phyloP scores from a whole-genome alignment of 2,329 filamentous ascomycete species.

The Fusarium albidum region DNA sequence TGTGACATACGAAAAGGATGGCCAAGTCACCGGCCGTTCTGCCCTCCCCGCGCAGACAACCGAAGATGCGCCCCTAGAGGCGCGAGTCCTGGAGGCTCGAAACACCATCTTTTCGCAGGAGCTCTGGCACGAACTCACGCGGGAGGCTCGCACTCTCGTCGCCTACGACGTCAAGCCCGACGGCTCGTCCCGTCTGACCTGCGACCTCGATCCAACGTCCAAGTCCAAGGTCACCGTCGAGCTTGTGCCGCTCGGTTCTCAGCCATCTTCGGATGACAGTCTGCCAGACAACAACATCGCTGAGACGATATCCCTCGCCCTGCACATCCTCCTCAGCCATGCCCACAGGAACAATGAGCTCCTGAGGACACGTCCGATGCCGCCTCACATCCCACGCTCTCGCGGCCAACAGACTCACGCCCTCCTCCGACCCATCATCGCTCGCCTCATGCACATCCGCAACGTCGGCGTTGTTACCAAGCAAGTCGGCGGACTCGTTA shows the following conservation, averaged over 20 bases:
- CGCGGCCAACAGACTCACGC: conserved; percentile 54
- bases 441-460: conserved; percentile 55
- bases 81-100: conserved; percentile 76
- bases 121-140: conserved; percentile 86
- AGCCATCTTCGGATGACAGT: conserved; percentile 42
- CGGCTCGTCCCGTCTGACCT: conserved; percentile 61
- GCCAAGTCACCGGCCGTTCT: conserved; percentile 65
- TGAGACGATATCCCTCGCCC: conserved; percentile 69
- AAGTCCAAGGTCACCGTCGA: conserved; percentile 68
- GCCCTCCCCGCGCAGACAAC: conserved; percentile 59
- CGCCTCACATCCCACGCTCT: conserved; percentile 49
- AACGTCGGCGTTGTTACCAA: conserved; percentile 49
- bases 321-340: conserved; percentile 80
- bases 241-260: conserved; percentile 66
- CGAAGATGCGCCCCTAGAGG: conserved; percentile 65
- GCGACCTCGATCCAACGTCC: conserved; percentile 60
- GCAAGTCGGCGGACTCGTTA: conserved; percentile 54
- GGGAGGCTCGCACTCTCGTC: conserved; percentile 78
- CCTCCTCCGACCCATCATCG: conserved; percentile 62
- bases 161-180: conserved; percentile 74
- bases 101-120: conserved; percentile 86
- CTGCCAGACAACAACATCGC: conserved; percentile 62
- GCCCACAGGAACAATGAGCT: conserved; percentile 80
- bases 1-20: conserved; percentile 69
- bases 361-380: conserved; percentile 67